phyloP scores from a whole-genome alignment of 2,329 filamentous ascomycete species.

The Myriosclerotinia curreyana region DNA sequence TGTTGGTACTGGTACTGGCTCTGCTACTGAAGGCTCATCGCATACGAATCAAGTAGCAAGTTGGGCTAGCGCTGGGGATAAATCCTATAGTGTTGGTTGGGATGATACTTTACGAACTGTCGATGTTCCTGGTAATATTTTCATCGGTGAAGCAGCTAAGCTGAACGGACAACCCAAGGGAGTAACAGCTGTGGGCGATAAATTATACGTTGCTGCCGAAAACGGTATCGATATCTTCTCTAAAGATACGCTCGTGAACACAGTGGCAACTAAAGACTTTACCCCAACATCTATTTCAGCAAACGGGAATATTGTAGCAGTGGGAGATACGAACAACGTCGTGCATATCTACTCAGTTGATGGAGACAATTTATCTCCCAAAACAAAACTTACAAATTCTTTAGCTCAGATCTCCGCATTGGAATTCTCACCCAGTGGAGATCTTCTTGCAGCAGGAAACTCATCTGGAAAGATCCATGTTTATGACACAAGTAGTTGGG shows the following conservation, averaged over 20 bases:
- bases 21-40: constrained; percentile 71
- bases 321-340: constrained; percentile 71
- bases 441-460: constrained; percentile 77
- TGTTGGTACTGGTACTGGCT: constrained; percentile 62
- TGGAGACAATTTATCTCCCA: constrained; percentile 51
- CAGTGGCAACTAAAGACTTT: constrained; percentile 57
- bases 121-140: constrained; percentile 71
- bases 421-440: constrained; percentile 78
- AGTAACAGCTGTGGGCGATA: constrained; percentile 53
- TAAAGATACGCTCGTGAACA: constrained; percentile 58
- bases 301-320: constrained; percentile 63
- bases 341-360: constrained; percentile 70
- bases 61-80: constrained; percentile 59
- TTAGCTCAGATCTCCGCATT: constrained; percentile 73
- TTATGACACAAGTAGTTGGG: constrained; percentile 64
- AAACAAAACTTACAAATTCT: constrained; percentile 57
- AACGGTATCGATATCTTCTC: constrained; percentile 59
- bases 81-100: constrained; percentile 87
- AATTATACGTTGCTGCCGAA: constrained; percentile 50
- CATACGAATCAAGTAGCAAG: constrained; percentile 86
- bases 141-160: constrained; percentile 64
- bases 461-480: constrained; percentile 83
- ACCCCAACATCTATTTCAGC: constrained; percentile 71
- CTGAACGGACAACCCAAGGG: constrained; percentile 80
- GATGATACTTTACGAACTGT: constrained; percentile 84